Evolutionary conservation across 192 early-diverging fungal genomes (phyloP).

Genomic region (Rhizoclosmatium sp.): DNA sequence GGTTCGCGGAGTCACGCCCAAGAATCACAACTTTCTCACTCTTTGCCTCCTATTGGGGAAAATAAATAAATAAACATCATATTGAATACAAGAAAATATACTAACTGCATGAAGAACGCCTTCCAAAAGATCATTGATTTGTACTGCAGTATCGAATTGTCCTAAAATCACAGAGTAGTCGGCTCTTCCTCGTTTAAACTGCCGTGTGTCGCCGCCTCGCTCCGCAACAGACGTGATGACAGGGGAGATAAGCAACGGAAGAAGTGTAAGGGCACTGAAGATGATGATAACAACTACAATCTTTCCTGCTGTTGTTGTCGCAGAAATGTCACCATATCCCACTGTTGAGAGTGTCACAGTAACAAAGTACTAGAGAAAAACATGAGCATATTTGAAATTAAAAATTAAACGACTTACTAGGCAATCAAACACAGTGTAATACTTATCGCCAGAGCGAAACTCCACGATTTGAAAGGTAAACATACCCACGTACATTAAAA

Average conservation of each 20-base stretch:
- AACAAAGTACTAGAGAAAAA: conserved; percentile 56
- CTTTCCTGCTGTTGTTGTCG: conserved; percentile 59
- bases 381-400: conserved; percentile 1
- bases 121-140: conserved; percentile 40
- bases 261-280: conserved; percentile 62
- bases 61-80: neutral
- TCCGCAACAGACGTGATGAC: conserved; percentile 37
- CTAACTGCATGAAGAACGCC: conserved; percentile 37
- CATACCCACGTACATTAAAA: conserved; percentile 66
- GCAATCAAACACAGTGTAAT: conserved; percentile 22
- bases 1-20: conserved; percentile 29
- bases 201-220: conserved; percentile 37
- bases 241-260: conserved; percentile 60
- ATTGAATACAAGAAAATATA: neutral
- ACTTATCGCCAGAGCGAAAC: conserved; percentile 51
- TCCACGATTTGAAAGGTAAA: conserved; percentile 71
- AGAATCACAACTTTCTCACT: conserved; percentile 45
- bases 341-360: conserved; percentile 75
- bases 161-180: conserved; percentile 47
- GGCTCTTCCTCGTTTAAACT: conserved; percentile 32
- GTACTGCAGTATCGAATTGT: conserved; percentile 13
- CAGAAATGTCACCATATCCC: conserved; percentile 76
- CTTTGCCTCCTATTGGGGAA: neutral
- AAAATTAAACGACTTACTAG: conserved; percentile 2
- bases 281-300: conserved; percentile 70